These are phyloP conservation scores for Aegilops bicornis DNA, from an alignment of 176 grass and related monocot genomes.

Conservation along the genomic window DNA sequence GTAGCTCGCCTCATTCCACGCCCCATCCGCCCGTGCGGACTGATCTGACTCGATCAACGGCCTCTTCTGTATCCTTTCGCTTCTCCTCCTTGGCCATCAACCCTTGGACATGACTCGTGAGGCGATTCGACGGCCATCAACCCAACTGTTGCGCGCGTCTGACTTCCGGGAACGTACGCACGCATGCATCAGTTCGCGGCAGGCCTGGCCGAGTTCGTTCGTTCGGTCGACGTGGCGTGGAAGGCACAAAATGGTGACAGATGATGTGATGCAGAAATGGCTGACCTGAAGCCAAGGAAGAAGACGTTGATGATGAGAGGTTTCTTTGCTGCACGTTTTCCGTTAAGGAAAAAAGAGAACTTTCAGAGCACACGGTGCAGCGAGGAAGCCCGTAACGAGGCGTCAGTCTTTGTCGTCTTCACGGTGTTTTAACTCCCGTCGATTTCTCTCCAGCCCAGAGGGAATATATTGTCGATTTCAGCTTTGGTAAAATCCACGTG, in stretches of 20 bases:
- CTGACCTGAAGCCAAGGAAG: not conserved
- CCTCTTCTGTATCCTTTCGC: too few relatives aligned
- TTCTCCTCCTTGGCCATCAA: too few relatives aligned
- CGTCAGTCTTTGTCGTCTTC: not conserved
- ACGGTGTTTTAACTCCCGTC: not conserved
- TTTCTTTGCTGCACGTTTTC: not conserved
- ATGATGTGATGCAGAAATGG: not conserved
- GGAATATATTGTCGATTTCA: too few relatives aligned
- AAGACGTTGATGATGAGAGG: not conserved
- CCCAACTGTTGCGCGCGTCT: not conserved
- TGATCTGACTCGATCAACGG: too few relatives aligned
- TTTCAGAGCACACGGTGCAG: not conserved
- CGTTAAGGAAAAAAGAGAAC: not conserved
- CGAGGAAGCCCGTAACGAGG: not conserved
- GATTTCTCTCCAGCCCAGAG: too few relatives aligned
- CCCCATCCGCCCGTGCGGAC: too few relatives aligned
- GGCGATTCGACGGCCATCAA: too few relatives aligned
- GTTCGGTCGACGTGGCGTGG: not conserved
- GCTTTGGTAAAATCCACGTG: too few relatives aligned
- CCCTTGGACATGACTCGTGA: too few relatives aligned
- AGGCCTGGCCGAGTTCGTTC: not conserved
- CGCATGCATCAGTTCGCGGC: not conserved
- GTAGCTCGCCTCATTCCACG: too few relatives aligned
- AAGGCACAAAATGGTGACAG: not conserved
- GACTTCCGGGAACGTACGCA: not conserved